These are phyloP conservation scores for Suillus luteus DNA, from an alignment of 768 basidiomycete species.

Conservation along the genomic window DNA sequence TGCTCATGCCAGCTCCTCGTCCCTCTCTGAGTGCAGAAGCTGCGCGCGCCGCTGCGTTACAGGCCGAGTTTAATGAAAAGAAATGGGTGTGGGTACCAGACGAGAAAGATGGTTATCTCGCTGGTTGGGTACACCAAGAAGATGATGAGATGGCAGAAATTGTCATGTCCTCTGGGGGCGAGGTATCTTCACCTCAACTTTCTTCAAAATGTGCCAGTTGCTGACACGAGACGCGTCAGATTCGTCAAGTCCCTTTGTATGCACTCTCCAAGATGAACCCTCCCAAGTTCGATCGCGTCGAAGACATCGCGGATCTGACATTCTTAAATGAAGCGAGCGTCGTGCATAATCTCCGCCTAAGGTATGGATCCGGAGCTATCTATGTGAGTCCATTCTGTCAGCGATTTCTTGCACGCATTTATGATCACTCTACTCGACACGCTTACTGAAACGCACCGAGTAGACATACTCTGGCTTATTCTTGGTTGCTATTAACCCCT, in stretches of 20 bases:
- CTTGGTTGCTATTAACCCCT: conserved; percentile 98
- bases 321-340: conserved; percentile 98
- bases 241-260: conserved; percentile 73
- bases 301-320: conserved; percentile 97
- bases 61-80: conserved; percentile 97
- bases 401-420: conserved; percentile 9
- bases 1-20: conserved; percentile 49
- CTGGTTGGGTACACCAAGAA: conserved; percentile 91
- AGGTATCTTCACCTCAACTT: conserved; percentile 47
- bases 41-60: conserved; percentile 82
- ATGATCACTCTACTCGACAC: conserved; percentile 15
- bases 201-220: conserved; percentile 1
- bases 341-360: conserved; percentile 92
- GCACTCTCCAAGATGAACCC: conserved; percentile 96
- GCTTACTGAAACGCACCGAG: conserved; percentile 17
- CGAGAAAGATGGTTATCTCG: conserved; percentile 87
- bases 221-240: conserved; percentile 37
- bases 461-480: conserved; percentile 96
- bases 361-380: conserved; percentile 90
- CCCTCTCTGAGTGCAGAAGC: conserved; percentile 65
- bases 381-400: conserved; percentile 62
- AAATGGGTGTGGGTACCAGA: conserved; percentile 99
- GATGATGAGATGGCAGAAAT: conserved; percentile 84
- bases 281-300: conserved; percentile 96
- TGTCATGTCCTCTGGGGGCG: conserved; percentile 80